Percentiles rank a stretch among this genome's conserved stretches.
Evolutionary conservation across 2,329 filamentous ascomycete species (phyloP).

Genomic region (Hypoxylon sp.): DNA sequence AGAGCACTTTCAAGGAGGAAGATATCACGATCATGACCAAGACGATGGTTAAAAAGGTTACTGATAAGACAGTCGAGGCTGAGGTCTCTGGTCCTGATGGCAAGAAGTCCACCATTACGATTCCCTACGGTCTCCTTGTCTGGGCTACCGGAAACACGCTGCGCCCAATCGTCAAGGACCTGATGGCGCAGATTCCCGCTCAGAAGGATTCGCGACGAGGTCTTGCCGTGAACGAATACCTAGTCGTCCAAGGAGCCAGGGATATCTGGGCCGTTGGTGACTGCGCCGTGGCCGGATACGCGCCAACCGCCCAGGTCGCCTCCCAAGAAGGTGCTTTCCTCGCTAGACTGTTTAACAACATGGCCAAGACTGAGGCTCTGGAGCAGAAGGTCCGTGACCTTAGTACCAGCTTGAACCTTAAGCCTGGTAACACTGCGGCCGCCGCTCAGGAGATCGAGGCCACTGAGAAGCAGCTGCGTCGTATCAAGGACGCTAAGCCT

Average conservation of each 20-base stretch:
- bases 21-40: constrained; percentile 97
- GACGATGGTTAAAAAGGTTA: constrained; percentile 98
- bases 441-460: constrained; percentile 79
- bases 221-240: constrained; percentile 96
- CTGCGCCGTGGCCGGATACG: constrained; percentile 97
- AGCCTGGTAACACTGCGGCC: constrained; percentile 72
- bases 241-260: constrained; percentile 95
- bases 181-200: constrained; percentile 90
- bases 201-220: constrained; percentile 96
- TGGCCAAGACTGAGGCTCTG: constrained; percentile 90
- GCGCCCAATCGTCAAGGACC: constrained; percentile 86
- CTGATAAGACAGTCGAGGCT: constrained; percentile 90
- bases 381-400: constrained; percentile 79
- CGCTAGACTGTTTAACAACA: constrained; percentile 96
- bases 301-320: constrained; percentile 95
- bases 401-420: constrained; percentile 66
- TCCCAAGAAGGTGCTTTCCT: constrained; percentile 96
- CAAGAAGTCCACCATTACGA: constrained; percentile 79
- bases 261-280: constrained; percentile 99
- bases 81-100: constrained; percentile 84
- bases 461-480: constrained; percentile 84
- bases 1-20: constrained; percentile 98
- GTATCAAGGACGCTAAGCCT: constrained; percentile 93
- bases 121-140: constrained; percentile 94
- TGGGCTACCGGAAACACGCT: constrained; percentile 98